Base-by-base conservation (phyloP, 352 stramenopile species). In the Globisporangium canariense region DNA sequence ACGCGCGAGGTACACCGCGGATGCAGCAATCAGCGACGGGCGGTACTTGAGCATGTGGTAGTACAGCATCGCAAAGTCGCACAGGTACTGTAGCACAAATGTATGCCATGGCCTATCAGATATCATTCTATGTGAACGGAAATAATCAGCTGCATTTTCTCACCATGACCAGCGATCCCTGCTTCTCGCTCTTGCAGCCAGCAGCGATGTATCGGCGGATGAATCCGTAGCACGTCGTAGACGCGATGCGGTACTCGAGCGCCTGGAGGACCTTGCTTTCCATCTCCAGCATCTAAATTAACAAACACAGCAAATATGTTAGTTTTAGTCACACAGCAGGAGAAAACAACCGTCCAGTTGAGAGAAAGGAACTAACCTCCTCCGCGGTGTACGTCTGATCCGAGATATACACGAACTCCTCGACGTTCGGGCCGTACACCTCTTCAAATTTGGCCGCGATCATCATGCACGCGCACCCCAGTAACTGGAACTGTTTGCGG, bases 381-480 rank as follows among this genome's bases (percentile, higher is more conserved):
- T 90, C 78, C 6, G 78, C 72, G 20, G 85, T 96, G 75, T 99
- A 99, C 18, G 96, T 97, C 67, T 97, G 83, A 72, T 99, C 96
- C 2, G 94, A 98, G 63, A 99, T 98, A 80, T 98, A 99, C 5
- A 99, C 95, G 74, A 96, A 99, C 62, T 99, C 97, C 55, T 95
- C 84, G 57, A 93, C 79, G 53, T 96, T 95, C 7, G 92, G 92
- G 14, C 90, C 89, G 67, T 98, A 98, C 18, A 99, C 97, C 73
- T 99, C 97, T 78, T 99, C 96, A 67, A 98, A 99, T 70, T 99
- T 99, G 71, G 89, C 95, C 41, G 97, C 96, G 62, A 99, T 86
- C 60, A 99, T 92, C 64, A 99, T 93, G 32, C 94, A 96, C 14
- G 96, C 97, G 36, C 98, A 96, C 40, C 96, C 97, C 30, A 99